Percentiles rank a stretch among this genome's conserved stretches.
These are phyloP conservation scores for Pelargonium citronellum DNA, from an alignment of 441 rosid genomes.

Conservation along the genomic window DNA sequence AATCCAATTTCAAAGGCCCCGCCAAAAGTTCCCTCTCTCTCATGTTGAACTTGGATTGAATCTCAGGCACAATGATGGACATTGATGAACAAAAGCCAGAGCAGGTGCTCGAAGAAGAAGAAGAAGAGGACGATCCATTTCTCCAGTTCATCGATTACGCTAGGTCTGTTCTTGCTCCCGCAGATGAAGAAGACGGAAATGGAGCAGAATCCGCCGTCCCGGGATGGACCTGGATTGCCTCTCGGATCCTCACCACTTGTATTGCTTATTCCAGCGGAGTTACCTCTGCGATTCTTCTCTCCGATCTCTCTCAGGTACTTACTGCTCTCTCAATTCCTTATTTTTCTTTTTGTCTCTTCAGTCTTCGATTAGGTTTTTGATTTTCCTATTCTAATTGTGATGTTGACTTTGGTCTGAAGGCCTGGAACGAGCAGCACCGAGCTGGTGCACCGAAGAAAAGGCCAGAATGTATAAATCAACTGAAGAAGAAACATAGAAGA, in stretches of 20 bases:
- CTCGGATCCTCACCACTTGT: constrained; percentile 25
- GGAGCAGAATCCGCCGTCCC: constrained; percentile 8
- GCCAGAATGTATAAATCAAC: constrained; percentile 54
- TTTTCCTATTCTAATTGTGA: neutral
- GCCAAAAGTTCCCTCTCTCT: no score
- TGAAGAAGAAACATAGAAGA: constrained; percentile 64
- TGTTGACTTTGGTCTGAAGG: constrained; percentile 32
- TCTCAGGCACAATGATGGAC: neutral
- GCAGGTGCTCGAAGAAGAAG: neutral
- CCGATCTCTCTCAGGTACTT: constrained; percentile 26
- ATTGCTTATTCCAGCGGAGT: constrained; percentile 27
- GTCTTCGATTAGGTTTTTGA: neutral
- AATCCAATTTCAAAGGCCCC: no score
- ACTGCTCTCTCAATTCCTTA: neutral
- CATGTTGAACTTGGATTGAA: no score
- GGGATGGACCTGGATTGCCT: constrained; percentile 26
- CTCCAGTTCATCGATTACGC: constrained; percentile 23
- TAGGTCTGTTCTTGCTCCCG: constrained; percentile 2
- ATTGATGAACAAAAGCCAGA: neutral
- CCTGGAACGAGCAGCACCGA: constrained; percentile 74
- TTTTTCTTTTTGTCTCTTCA: neutral
- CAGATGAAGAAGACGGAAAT: neutral
- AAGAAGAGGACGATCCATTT: constrained; percentile 17
- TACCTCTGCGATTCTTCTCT: constrained; percentile 26
- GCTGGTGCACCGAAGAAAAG: constrained; percentile 49